phyloP scores from a whole-genome alignment of 805 yeast genomes.

The Hanseniaspora lachancei region DNA sequence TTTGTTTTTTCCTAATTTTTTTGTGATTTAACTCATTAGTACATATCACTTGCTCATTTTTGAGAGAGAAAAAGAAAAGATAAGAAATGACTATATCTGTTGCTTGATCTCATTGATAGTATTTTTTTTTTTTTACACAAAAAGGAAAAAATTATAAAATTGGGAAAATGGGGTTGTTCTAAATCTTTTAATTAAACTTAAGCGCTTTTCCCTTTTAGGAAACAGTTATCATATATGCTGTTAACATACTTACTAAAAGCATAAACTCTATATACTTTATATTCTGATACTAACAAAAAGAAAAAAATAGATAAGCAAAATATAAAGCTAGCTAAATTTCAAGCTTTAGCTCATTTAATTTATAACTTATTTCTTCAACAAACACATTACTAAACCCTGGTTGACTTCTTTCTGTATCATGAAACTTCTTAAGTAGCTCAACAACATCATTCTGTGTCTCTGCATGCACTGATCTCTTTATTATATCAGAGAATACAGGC shows the following conservation, averaged over 20 bases:
- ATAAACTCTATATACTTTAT: too few relatives aligned
- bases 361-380: slow-evolving; percentile 40
- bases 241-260: not conserved
- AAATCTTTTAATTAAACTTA: not conserved
- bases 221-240: not conserved
- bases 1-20: too few relatives aligned
- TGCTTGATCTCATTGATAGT: too few relatives aligned
- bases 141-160: too few relatives aligned
- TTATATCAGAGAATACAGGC: slow-evolving; percentile 7
- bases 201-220: not conserved
- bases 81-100: too few relatives aligned
- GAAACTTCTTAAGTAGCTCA: slow-evolving; percentile 31
- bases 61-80: too few relatives aligned
- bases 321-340: not conserved
- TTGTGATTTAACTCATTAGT: too few relatives aligned
- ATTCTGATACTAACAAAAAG: too few relatives aligned
- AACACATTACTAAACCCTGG: slow-evolving; percentile 59
- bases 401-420: slow-evolving; percentile 35
- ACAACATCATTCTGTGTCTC: slow-evolving; percentile 37
- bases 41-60: too few relatives aligned
- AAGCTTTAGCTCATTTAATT: slow-evolving; percentile 2
- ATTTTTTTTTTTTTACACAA: too few relatives aligned
- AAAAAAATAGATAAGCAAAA: too few relatives aligned
- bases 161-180: not conserved
- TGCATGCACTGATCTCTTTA: slow-evolving; percentile 37